Base-by-base conservation (phyloP, 1,139 yeast genomes). In the Geotrichum australiense region DNA sequence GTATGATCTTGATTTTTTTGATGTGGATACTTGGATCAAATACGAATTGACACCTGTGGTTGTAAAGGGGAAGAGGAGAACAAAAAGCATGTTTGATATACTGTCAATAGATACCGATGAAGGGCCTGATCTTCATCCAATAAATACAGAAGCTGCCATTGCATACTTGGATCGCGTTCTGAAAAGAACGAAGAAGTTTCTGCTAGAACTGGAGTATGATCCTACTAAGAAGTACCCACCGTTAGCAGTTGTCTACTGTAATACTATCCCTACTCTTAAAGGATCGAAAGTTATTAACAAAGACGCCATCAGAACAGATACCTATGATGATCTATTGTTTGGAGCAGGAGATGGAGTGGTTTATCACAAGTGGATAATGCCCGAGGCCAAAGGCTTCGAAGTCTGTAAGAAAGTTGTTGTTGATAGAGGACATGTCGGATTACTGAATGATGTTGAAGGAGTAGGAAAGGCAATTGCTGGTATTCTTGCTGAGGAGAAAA, bases 331-430 rank as follows among this genome's bases (percentile, higher is more conserved):
- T 51, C 80, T 85, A 52, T 75, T 73, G 52, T 86, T 84, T 57
- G 95, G 94, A 0, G 87, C 87, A 7, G 96, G 96, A 5, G 96
- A 87, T 57, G 96, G 96, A 25, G 96, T 87, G 12, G 83, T 86
- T 1, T 86, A 84, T 60, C 85, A 80, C 53, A 76, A 76, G 49
- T 80, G 89, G 80, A 62, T 84, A 31, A 74, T 86, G 76, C 96
- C 96, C 0, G 82, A 80, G 53, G 63, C 67, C 21, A 69, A 70
- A 50, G 93, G 93, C 0, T 86, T 80, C 55, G 45, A 71, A 0
- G 74, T 83, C 2, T 84, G 73, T 14, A 89, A 84, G 6, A 81
- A 79, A 54, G 69, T 83, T 43, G 69, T 79, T 1, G 72, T 82
- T 40, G 70, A 67, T 2, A 65, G 74, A 35, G 95, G 95, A 2